A percentile compares a stretch with the other conserved stretches of the same genome.
Conservation (phyloP, 768 basidiomycete genomes). For the Xerocomus spinulosus region DNA sequence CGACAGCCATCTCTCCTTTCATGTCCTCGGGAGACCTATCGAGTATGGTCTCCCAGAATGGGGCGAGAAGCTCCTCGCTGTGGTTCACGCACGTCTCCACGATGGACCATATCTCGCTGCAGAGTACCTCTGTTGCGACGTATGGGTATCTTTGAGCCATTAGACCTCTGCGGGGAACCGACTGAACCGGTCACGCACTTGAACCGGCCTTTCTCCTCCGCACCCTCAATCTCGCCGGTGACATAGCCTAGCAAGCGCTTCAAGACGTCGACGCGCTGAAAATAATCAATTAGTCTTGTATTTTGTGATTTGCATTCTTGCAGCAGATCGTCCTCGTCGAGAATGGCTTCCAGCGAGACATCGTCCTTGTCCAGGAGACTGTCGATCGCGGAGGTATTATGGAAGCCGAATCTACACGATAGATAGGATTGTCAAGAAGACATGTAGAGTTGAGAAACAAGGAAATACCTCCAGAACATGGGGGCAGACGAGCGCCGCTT, state of each 20-base stretch:
- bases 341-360: constrained; percentile 81
- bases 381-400: constrained; percentile 87
- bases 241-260: constrained; percentile 81
- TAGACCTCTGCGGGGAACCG: constrained; percentile 6
- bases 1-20: constrained; percentile 81
- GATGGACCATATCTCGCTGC: constrained; percentile 94
- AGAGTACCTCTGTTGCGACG: constrained; percentile 90
- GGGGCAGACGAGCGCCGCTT: constrained; percentile 20
- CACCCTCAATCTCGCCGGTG: constrained; percentile 78
- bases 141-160: constrained; percentile 70
- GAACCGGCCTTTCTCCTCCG: constrained; percentile 74
- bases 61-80: constrained; percentile 64
- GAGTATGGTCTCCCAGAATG: constrained; percentile 90
- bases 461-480: constrained; percentile 49
- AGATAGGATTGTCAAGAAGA: constrained; percentile 2
- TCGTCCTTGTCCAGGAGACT: constrained; percentile 86
- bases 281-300: constrained; percentile 81
- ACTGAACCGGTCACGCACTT: constrained; percentile 52
- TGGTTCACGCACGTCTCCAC: constrained; percentile 81
- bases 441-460: neutral
- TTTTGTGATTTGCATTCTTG: constrained; percentile 97
- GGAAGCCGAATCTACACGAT: constrained; percentile 74
- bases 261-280: constrained; percentile 76
- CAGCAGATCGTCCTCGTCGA: constrained; percentile 90
- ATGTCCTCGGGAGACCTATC: constrained; percentile 81